A percentile compares a stretch with the other conserved stretches of the same genome.
phyloP scores from a whole-genome alignment of 2,329 filamentous ascomycete species.

The Stenocarpella maydis region DNA sequence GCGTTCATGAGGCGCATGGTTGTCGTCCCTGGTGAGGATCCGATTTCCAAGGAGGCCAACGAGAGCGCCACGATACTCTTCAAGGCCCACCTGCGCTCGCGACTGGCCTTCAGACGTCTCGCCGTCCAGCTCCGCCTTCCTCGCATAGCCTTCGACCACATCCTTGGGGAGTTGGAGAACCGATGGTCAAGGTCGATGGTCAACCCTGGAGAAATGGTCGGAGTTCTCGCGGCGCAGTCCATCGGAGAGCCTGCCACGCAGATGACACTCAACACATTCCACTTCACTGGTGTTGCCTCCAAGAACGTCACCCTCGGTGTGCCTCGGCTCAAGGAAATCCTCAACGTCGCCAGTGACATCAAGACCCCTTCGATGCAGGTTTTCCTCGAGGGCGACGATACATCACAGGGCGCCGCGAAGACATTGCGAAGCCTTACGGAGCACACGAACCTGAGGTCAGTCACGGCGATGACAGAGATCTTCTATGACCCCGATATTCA shows the following conservation, averaged over 20 bases:
- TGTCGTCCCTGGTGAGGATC: slow-evolving; percentile 86
- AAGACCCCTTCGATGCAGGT: slow-evolving; percentile 98
- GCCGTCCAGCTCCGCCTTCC: slow-evolving; percentile 86
- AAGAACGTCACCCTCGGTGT: slow-evolving; percentile 99
- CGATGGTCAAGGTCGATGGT: slow-evolving; percentile 87
- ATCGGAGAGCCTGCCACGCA: slow-evolving; percentile 99
- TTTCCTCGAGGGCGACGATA: slow-evolving; percentile 73
- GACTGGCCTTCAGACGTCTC: slow-evolving; percentile 90
- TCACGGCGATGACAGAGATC: slow-evolving; percentile 92
- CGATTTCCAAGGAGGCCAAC: slow-evolving; percentile 86
- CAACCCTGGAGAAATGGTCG: slow-evolving; percentile 97
- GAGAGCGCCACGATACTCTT: slow-evolving; percentile 87
- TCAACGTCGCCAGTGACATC: slow-evolving; percentile 97
- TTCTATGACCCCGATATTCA: slow-evolving; percentile 96
- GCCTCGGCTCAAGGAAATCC: slow-evolving; percentile 98
- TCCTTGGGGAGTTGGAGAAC: slow-evolving; percentile 89
- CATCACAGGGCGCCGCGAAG: slow-evolving; percentile 77
- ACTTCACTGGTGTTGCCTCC: slow-evolving; percentile 99
- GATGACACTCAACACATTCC: slow-evolving; percentile 99
- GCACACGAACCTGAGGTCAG: slow-evolving; percentile 90
- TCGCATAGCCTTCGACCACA: slow-evolving; percentile 90
- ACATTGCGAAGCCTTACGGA: slow-evolving; percentile 87
- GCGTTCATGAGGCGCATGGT: slow-evolving; percentile 79
- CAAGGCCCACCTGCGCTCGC: slow-evolving; percentile 89
- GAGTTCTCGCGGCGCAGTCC: slow-evolving; percentile 95